These are phyloP conservation scores for Meyerozyma guilliermondii DNA, from an alignment of 1,139 yeast genomes.

Conservation along the genomic window DNA sequence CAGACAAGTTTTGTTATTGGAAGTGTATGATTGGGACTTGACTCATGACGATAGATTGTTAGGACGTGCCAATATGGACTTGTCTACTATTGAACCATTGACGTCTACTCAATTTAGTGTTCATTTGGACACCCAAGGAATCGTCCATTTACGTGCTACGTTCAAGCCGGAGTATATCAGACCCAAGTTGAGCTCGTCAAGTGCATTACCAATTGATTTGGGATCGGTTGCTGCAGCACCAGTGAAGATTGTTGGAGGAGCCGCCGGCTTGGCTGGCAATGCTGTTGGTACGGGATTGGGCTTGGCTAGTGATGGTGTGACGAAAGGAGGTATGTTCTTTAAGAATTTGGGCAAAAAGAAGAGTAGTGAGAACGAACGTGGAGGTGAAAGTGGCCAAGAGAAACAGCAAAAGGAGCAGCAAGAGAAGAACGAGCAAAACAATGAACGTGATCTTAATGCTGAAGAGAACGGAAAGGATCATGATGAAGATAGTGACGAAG, in stretches of 20 bases:
- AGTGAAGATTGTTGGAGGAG: slow-evolving; percentile 40
- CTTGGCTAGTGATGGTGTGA: slow-evolving; percentile 39
- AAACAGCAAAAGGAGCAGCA: slow-evolving; percentile 2
- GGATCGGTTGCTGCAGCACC: slow-evolving; percentile 43
- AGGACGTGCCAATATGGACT: slow-evolving; percentile 48
- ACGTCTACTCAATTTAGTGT: slow-evolving; percentile 42
- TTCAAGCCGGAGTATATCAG: slow-evolving; percentile 66
- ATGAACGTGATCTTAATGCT: background rate
- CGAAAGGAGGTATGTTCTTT: slow-evolving; percentile 37
- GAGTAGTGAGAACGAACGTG: slow-evolving; percentile 14
- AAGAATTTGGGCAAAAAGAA: slow-evolving; percentile 28
- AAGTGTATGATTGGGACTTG: slow-evolving; percentile 72
- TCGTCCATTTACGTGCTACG: slow-evolving; percentile 43
- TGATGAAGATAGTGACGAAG: background rate
- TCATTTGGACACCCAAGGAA: slow-evolving; percentile 58
- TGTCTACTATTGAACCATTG: slow-evolving; percentile 43
- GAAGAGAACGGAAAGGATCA: background rate
- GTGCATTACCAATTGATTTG: slow-evolving; percentile 38
- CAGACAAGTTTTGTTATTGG: slow-evolving; percentile 43
- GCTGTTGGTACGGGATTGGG: slow-evolving; percentile 36
- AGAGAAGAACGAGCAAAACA: background rate
- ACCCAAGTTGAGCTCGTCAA: slow-evolving; percentile 44
- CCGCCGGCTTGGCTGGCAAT: slow-evolving; percentile 31
- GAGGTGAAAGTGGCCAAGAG: slow-evolving; percentile 1
- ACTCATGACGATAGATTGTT: slow-evolving; percentile 61